phyloP scores from a whole-genome alignment of 139 green algal genomes.

The Klebsormidium nitens region DNA sequence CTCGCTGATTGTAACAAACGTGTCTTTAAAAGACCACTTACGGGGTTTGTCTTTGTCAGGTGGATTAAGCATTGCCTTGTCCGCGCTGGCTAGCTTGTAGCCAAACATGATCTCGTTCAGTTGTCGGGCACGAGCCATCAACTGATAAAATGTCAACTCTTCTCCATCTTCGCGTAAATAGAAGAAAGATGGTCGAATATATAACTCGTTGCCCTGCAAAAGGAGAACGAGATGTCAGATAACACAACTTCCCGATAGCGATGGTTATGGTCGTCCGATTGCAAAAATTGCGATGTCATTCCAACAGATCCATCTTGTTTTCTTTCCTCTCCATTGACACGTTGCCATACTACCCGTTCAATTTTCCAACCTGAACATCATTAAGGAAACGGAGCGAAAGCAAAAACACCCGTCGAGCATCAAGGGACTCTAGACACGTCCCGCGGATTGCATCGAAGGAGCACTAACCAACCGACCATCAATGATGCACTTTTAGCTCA shows the following conservation, averaged over 20 bases:
- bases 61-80: conserved; percentile 35
- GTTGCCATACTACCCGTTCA: not conserved
- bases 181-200: conserved; percentile 39
- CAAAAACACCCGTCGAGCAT: not conserved
- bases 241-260: no score
- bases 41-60: conserved; percentile 24
- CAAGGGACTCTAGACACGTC: no score
- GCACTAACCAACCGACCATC: no score
- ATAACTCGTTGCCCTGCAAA: conserved; percentile 52
- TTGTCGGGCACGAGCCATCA: conserved; percentile 39
- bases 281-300: no score
- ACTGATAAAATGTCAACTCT: conserved; percentile 44
- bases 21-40: conserved; percentile 16
- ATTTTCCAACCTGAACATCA: not conserved
- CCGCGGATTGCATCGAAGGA: no score
- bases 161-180: conserved; percentile 38
- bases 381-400: not conserved
- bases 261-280: no score
- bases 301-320: no score
- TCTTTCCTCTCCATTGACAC: not conserved
- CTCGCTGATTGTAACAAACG: conserved; percentile 33
- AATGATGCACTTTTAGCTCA: no score
- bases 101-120: conserved; percentile 48
- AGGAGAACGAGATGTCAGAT: no score
- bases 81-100: conserved; percentile 10